Base-by-base conservation (phyloP, 495 filamentous ascomycete species). In the Penicillium malachiteum region DNA sequence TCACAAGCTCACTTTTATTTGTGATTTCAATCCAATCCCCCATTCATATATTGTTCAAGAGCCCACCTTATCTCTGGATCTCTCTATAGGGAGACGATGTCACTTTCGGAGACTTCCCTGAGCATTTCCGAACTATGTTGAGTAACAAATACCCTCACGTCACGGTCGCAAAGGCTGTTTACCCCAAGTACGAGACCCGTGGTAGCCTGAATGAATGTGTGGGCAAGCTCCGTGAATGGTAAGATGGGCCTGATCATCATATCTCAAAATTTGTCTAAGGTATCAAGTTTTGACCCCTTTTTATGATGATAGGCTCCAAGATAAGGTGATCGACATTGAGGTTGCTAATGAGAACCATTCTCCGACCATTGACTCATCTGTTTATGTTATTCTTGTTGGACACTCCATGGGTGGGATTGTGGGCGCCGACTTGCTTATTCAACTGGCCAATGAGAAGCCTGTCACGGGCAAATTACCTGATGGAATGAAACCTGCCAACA, bases 321-420 rank as follows among this genome's bases (percentile, higher is more conserved):
- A 94, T 64, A 89, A 87, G 58, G 90, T 98, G 60, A 96, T 98
- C 57, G 94, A 97, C 71, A 74, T 97, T 63, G 94, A 98, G 72
- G 92, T 97, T 54, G 82, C 79, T 30, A 85, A 86, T 63, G 77
- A 78, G n/a, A 94, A 91, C 0, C 83, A 89, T 41, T 91, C 88
- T 0, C 94, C 93, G 2, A 96, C 90, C 17, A 78, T 96, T 61
- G 91, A 96, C 47, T 92, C 93, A 8, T 89, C 86, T 3, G 91
- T 98, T 21, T 89, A 82, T 63, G 87, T 87, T 18, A 81, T 97
- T 57, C 76, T 98, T 0, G 76, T 96, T 37, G 93, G 95, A 10
- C 94, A 98, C 68, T 91, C 87, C 10, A 98, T 98, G 94, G 94
- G 92, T 59, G 94, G 94, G 56, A 96, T 98, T 61, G 91, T 98